A percentile compares a stretch with the other conserved stretches of the same genome.
phyloP scores from a whole-genome alignment of 169 alveolate species.

The Plasmodium sp. region DNA sequence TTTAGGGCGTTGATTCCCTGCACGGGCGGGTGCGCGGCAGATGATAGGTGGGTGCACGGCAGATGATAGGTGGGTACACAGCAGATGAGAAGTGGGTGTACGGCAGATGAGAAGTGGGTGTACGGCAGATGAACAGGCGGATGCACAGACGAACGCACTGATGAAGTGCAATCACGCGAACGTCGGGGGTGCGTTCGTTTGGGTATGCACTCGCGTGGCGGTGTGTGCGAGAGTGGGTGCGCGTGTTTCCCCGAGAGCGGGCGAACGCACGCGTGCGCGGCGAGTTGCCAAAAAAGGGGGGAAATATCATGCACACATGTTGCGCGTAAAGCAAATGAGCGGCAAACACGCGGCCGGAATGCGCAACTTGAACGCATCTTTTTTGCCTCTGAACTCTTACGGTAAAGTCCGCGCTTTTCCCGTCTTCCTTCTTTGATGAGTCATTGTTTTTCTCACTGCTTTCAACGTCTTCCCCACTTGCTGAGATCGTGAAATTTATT shows the following conservation, averaged over 20 bases:
- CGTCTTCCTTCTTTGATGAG: slow-evolving; percentile 22
- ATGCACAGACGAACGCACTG: not conserved
- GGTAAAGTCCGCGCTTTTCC: slow-evolving; percentile 27
- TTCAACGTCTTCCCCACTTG: slow-evolving; percentile 38
- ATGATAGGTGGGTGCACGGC: not conserved
- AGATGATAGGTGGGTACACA: not conserved
- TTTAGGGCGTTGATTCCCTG: slow-evolving; percentile 80
- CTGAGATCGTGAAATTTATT: slow-evolving; percentile 44
- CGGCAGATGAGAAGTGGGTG: not conserved
- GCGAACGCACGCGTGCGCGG: not conserved
- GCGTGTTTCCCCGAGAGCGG: too few species aligned
- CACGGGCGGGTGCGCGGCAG: not conserved
- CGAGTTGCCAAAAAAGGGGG: too few species aligned
- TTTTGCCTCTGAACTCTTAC: slow-evolving; percentile 25
- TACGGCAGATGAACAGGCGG: not conserved
- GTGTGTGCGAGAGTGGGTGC: too few species aligned
- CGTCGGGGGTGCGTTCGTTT: not conserved
- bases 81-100: not conserved
- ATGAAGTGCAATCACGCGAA: not conserved
- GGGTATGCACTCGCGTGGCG: not conserved
- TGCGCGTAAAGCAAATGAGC: not conserved
- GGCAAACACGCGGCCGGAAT: too few species aligned
- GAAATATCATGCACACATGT: not conserved
- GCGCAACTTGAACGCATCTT: not conserved
- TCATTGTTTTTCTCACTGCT: slow-evolving; percentile 32